Conservation (phyloP, 345 rosid genomes). For the Salix koriyanagi region DNA sequence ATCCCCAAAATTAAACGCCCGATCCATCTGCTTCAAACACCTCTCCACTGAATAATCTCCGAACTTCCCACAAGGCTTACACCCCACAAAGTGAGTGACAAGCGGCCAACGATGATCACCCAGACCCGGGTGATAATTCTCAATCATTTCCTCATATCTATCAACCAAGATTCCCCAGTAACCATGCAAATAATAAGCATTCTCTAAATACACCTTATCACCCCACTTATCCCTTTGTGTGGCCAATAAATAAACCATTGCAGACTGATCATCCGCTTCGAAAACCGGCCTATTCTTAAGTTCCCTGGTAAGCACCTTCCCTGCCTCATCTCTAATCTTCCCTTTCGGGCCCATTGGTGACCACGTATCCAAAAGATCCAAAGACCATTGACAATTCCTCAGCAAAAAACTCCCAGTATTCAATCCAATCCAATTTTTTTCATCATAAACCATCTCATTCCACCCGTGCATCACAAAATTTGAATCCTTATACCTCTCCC, state of each 20-base stretch:
- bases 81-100: slow-evolving; percentile 77
- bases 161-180: slow-evolving; percentile 73
- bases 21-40: slow-evolving; percentile 72
- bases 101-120: slow-evolving; percentile 78
- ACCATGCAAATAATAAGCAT: slow-evolving; percentile 66
- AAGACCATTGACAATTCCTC: slow-evolving; percentile 62
- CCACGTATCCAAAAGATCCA: slow-evolving; percentile 70
- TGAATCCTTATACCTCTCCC: slow-evolving; percentile 65
- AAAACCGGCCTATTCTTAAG: slow-evolving; percentile 57
- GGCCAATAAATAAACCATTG: slow-evolving; percentile 62
- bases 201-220: slow-evolving; percentile 62
- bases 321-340: slow-evolving; percentile 57
- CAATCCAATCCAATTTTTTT: slow-evolving; percentile 66
- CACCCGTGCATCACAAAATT: slow-evolving; percentile 73
- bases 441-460: slow-evolving; percentile 65
- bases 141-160: slow-evolving; percentile 64
- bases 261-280: slow-evolving; percentile 71
- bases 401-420: slow-evolving; percentile 67
- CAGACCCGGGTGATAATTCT: slow-evolving; percentile 56
- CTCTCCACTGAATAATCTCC: slow-evolving; percentile 63
- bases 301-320: slow-evolving; percentile 51
- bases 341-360: slow-evolving; percentile 76
- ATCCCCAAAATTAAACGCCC: slow-evolving; percentile 70
- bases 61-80: slow-evolving; percentile 73
- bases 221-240: slow-evolving; percentile 65